Conservation (phyloP, 2,329 filamentous ascomycete genomes). For the Malbranchea zuffiana region DNA sequence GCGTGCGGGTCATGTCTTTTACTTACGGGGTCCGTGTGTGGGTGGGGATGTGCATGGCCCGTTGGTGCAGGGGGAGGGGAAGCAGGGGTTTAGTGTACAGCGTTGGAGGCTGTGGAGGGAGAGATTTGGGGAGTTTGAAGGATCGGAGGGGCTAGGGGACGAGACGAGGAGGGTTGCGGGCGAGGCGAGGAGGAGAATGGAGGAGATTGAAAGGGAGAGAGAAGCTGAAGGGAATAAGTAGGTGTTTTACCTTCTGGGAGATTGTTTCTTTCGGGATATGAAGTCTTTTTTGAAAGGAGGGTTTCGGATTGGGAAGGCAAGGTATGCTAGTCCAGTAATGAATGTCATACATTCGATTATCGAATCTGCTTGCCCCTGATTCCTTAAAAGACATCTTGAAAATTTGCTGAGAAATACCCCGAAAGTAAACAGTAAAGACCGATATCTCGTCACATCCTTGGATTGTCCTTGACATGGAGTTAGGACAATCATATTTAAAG, state of each 20-base stretch:
- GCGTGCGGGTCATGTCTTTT: constrained; percentile 6
- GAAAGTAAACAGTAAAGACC: too few relatives aligned
- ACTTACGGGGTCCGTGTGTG: constrained; percentile 2
- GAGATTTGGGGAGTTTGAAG: constrained; percentile 4
- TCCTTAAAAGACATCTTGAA: background rate
- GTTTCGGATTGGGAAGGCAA: too few relatives aligned
- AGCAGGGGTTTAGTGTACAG: constrained; percentile 8
- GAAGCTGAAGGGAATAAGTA: background rate
- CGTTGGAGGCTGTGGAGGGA: constrained; percentile 9
- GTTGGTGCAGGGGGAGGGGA: constrained; percentile 9
- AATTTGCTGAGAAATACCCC: background rate
- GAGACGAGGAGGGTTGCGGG: constrained; percentile 5
- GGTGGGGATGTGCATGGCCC: constrained; percentile 6
- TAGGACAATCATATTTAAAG: too few relatives aligned
- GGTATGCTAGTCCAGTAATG: too few relatives aligned
- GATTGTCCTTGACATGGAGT: too few relatives aligned
- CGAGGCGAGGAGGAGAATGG: constrained; percentile 3
- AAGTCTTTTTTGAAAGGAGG: too few relatives aligned
- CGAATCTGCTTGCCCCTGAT: too few relatives aligned
- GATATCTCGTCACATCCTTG: too few relatives aligned
- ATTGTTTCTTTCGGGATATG: too few relatives aligned
- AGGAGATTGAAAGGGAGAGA: constrained; percentile 1
- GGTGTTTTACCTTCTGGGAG: too few relatives aligned
- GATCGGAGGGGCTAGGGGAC: background rate
- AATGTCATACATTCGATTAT: too few relatives aligned